phyloP scores from a whole-genome alignment of 2,329 filamentous ascomycete species.

The Phialophora expanda region DNA sequence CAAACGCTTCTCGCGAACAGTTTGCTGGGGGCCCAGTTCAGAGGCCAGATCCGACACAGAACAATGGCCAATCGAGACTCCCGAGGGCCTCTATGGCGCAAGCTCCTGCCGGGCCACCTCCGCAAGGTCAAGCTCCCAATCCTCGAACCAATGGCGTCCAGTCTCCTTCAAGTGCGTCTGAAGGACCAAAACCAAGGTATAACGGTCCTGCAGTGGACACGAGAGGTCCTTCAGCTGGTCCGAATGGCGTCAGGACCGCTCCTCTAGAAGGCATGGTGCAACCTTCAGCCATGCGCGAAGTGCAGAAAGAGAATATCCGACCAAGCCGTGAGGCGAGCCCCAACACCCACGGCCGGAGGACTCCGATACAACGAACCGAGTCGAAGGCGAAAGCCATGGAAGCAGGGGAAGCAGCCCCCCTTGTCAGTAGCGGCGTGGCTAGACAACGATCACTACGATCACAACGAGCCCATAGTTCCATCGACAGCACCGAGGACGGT shows the following conservation, averaged over 20 bases:
- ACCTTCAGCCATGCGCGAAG: conserved; percentile 32
- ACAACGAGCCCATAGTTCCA: conserved; percentile 66
- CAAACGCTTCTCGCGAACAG: conserved; percentile 41
- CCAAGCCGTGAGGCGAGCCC: conserved; percentile 55
- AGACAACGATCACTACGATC: conserved; percentile 61
- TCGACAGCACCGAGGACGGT: conserved; percentile 71
- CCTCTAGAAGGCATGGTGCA: conserved; percentile 30
- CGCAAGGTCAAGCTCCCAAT: conserved; percentile 66
- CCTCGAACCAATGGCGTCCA: conserved; percentile 54
- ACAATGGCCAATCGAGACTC: conserved; percentile 59
- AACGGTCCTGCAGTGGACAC: conserved; percentile 52
- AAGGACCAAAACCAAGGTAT: conserved; percentile 41
- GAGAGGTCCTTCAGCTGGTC: conserved; percentile 33
- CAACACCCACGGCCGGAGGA: conserved; percentile 65
- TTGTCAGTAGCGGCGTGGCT: conserved; percentile 49
- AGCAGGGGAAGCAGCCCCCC: conserved; percentile 52
- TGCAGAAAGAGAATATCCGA: conserved; percentile 35
- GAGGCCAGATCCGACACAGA: conserved; percentile 34
- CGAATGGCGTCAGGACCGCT: conserved; percentile 29
- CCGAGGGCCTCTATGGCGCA: conserved; percentile 65
- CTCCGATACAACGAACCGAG: conserved; percentile 61
- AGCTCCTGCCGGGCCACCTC: conserved; percentile 67
- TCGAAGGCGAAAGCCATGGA: conserved; percentile 53
- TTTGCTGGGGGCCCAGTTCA: conserved; percentile 39
- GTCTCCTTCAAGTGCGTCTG: conserved; percentile 25